Base-by-base conservation (phyloP, 1,139 yeast species). In the Ogataea hybrid region DNA sequence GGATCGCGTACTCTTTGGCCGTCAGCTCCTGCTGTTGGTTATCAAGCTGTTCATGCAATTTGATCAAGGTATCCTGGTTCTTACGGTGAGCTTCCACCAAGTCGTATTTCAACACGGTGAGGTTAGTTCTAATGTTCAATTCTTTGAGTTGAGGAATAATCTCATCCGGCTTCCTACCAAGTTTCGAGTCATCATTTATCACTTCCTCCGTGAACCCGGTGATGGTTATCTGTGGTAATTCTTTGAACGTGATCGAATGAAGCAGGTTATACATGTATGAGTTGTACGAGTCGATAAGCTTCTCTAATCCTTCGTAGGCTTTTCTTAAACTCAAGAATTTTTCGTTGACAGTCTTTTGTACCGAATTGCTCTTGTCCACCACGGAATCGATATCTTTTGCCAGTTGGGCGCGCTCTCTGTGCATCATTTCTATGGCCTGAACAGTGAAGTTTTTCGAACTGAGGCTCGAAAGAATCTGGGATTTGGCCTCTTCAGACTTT, bases 31-130 rank as follows among this genome's bases (percentile, higher is more conserved):
- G 85, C 33, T 69, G 70, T 12, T 78, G 59, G 28, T 73, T 67
- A 49, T 84, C 90, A 30, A 80, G 67, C 42, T 67, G 68, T 43
- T 81, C 86, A 55, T 81, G 84, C n/a, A 77, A 52, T 51, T 71
- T 69, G 20, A 79, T 70, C 6, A 74, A 69, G 30, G 82, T 84
- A 44, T 81, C 86, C 53, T 82, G 84, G 18, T 74, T 63, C 25
- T 64, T 65, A 56, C 80, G 79, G 14, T 76, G 72, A 34, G 70
- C 68, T 7, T 67, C 60, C 39, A 72, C 70, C 20, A 83, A 67
- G 25, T 69, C 69, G 32, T 69, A 69, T 47, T 84, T 72, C 47
- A 77, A 64, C 35, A 39, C 48, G 2, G 43, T 34, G 12, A 44
- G 37, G 16, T 53, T 45, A 8, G 52, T 36, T 32, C 52, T 70